Percentiles rank a stretch among this genome's conserved stretches.
Conservation (phyloP, 2,329 filamentous ascomycete species). For the Alternaria brassicae region DNA sequence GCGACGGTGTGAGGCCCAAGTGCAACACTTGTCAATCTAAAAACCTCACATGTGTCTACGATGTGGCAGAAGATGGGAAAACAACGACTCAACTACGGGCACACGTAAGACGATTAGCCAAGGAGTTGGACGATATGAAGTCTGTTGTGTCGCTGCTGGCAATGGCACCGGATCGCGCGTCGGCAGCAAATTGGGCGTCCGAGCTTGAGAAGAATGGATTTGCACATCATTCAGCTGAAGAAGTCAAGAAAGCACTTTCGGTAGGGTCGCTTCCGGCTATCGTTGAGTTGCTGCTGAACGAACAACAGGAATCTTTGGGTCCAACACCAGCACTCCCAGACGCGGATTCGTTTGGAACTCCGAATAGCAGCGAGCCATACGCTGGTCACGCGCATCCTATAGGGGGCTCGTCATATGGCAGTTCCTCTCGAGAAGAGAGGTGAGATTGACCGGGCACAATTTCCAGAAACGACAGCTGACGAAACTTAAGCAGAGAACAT, state of each 20-base stretch:
- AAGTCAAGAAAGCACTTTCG: constrained; percentile 48
- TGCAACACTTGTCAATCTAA: constrained; percentile 51
- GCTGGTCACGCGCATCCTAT: constrained; percentile 30
- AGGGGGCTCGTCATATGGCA: constrained; percentile 42
- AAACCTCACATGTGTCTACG: constrained; percentile 48
- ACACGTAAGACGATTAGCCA: constrained; percentile 47
- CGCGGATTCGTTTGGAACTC: constrained; percentile 37
- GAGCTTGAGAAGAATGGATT: constrained; percentile 50
- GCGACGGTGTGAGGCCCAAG: constrained; percentile 49
- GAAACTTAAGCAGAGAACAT: constrained; percentile 38
- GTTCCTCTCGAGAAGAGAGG: constrained; percentile 46
- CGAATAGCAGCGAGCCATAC: constrained; percentile 39
- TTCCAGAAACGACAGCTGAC: constrained; percentile 25
- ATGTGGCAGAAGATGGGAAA: constrained; percentile 50
- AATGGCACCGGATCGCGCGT: constrained; percentile 44
- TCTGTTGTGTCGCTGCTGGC: constrained; percentile 46
- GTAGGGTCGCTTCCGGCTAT: constrained; percentile 20
- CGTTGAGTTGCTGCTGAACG: constrained; percentile 18
- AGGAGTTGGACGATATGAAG: constrained; percentile 51
- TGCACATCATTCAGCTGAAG: constrained; percentile 47
- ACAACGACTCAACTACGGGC: constrained; percentile 49
- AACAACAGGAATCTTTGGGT: constrained; percentile 31
- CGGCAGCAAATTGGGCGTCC: constrained; percentile 45
- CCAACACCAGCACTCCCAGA: constrained; percentile 30
- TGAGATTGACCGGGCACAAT: constrained; percentile 18